phyloP scores from a whole-genome alignment of 306 rosid species.

The Cyamopsis tetragonoloba region DNA sequence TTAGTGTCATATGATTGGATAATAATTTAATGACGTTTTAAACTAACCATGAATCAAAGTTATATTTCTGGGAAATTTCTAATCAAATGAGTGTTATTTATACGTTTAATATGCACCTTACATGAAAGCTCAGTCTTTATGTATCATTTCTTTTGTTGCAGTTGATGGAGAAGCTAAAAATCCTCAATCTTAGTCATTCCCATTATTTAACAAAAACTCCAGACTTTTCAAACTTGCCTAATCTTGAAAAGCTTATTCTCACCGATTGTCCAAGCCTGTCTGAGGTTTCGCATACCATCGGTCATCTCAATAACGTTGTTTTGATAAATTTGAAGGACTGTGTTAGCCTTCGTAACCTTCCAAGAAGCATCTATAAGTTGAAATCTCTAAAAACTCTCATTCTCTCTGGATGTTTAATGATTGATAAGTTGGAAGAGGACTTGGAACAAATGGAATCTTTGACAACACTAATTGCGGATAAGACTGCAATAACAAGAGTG shows the following conservation, averaged over 20 bases:
- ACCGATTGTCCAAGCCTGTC: slow-evolving; percentile 20
- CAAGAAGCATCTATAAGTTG: slow-evolving; percentile 20
- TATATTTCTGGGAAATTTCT: too few species aligned
- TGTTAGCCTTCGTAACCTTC: neutral
- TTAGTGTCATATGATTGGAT: too few species aligned
- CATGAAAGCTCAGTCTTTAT: neutral
- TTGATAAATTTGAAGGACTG: neutral
- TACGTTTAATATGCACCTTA: too few species aligned
- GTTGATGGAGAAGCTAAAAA: slow-evolving; percentile 18
- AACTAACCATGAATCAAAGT: too few species aligned
- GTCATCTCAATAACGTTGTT: neutral
- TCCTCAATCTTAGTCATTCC: slow-evolving; percentile 33
- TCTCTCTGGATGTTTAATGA: slow-evolving; percentile 10
- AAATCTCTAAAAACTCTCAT: slow-evolving; percentile 19
- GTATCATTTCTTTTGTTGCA: neutral
- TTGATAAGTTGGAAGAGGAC: slow-evolving; percentile 24
- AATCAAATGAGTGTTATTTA: too few species aligned
- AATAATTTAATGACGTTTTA: too few species aligned
- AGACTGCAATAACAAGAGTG: slow-evolving; percentile 24
- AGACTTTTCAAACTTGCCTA: slow-evolving; percentile 17
- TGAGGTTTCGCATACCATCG: slow-evolving; percentile 1
- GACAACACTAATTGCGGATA: slow-evolving; percentile 16
- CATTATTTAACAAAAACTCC: slow-evolving; percentile 14
- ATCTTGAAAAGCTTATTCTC: slow-evolving; percentile 25
- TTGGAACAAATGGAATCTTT: slow-evolving; percentile 22